Conservation (phyloP, 306 rosid genomes). For the Trifolium pratense region DNA sequence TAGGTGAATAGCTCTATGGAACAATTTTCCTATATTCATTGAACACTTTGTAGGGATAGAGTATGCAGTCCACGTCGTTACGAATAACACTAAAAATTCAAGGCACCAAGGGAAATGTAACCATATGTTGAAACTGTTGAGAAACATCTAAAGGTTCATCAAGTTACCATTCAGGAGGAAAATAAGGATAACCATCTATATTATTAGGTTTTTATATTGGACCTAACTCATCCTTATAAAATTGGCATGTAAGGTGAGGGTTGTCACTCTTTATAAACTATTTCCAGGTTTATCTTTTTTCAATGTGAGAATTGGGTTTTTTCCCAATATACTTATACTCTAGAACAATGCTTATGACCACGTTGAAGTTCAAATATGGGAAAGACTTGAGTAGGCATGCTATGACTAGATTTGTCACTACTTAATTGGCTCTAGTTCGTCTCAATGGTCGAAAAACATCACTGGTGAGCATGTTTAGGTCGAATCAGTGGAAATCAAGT, state of each 20-base stretch:
- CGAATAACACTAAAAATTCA: neutral
- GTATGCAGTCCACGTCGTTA: neutral
- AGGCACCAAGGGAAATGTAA: neutral
- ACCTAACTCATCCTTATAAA: too few relatives aligned
- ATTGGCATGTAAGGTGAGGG: too few relatives aligned
- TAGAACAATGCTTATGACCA: constrained; percentile 7
- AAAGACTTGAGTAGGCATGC: neutral
- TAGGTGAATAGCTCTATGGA: neutral
- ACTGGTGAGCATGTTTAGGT: neutral
- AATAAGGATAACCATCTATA: neutral
- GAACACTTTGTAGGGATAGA: neutral
- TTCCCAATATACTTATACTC: neutral
- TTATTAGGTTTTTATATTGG: too few relatives aligned
- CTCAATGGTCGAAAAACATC: neutral
- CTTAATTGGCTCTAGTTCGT: too few relatives aligned
- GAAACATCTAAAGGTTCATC: neutral
- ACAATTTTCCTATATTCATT: neutral
- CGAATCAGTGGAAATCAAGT: neutral
- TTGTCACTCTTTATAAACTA: too few relatives aligned
- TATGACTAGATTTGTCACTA: too few relatives aligned
- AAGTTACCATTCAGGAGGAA: neutral
- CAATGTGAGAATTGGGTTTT: too few relatives aligned
- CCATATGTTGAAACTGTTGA: neutral
- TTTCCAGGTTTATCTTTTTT: too few relatives aligned
- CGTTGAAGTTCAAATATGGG: neutral